phyloP scores from a whole-genome alignment of 176 grass and related monocot genomes.

The Coix lacrymajobi region DNA sequence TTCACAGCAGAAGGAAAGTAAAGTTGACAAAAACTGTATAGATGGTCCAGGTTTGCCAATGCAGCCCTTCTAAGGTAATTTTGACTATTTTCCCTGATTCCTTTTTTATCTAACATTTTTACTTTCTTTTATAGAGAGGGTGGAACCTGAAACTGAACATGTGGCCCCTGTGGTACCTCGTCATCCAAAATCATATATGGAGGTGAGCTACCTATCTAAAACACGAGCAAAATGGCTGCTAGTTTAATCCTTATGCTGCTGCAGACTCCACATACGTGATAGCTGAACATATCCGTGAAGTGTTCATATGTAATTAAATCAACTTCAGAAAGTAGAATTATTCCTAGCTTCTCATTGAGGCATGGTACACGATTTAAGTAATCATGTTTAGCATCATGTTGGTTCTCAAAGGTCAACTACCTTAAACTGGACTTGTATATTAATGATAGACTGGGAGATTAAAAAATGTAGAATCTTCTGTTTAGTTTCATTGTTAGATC shows the following conservation, averaged over 20 bases:
- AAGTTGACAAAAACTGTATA: conserved; percentile 18
- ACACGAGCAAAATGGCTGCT: neutral
- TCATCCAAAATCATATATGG: conserved; percentile 56
- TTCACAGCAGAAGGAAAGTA: conserved; percentile 25
- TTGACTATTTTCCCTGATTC: neutral
- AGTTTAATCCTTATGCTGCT: neutral
- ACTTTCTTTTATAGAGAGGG: conserved; percentile 18
- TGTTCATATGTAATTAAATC: neutral
- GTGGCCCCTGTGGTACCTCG: conserved; percentile 23
- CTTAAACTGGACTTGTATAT: neutral
- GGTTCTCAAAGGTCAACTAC: neutral
- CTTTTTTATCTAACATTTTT: neutral
- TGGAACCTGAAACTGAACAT: conserved; percentile 19
- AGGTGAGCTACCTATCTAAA: conserved; percentile 32
- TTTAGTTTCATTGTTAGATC: neutral
- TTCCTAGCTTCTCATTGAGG: neutral
- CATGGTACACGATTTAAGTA: neutral
- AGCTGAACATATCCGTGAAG: neutral
- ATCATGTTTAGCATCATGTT: neutral
- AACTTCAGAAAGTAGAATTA: neutral
- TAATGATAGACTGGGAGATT: neutral
- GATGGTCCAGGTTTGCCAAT: conserved; percentile 39
- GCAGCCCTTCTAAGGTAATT: neutral
- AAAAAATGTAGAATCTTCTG: neutral
- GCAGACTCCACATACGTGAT: conserved; percentile 1